These are phyloP conservation scores for Plasmodium chabaudi DNA, from an alignment of 169 alveolate species.

Conservation along the genomic window DNA sequence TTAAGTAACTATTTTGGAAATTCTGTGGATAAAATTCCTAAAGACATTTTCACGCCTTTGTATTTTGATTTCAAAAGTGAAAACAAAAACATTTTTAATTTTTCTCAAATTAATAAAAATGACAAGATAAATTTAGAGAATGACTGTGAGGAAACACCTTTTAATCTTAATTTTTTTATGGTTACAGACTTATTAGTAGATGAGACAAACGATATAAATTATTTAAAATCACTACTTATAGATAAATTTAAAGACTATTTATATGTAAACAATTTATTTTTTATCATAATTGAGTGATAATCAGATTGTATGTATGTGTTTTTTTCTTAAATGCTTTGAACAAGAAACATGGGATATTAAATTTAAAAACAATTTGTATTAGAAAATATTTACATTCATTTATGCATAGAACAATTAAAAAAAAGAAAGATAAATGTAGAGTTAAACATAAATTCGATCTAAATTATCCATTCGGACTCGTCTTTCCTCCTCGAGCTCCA, in stretches of 20 bases:
- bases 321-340: background rate
- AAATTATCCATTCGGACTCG: slow-evolving; percentile 35
- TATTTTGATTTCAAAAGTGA: slow-evolving; percentile 30
- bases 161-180: slow-evolving; percentile 29
- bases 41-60: slow-evolving; percentile 37
- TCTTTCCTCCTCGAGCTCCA: slow-evolving; percentile 51
- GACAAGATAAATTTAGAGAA: background rate
- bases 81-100: slow-evolving; percentile 8
- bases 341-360: background rate
- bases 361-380: background rate
- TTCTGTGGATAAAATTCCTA: slow-evolving; percentile 25
- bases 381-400: background rate
- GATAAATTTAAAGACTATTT: slow-evolving; percentile 24
- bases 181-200: slow-evolving; percentile 64
- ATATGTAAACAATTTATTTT: slow-evolving; percentile 55
- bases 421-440: background rate
- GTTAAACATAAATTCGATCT: slow-evolving; percentile 24
- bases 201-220: slow-evolving; percentile 15
- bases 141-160: background rate
- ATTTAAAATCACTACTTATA: slow-evolving; percentile 30
- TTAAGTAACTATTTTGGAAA: slow-evolving; percentile 49
- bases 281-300: slow-evolving; percentile 28
- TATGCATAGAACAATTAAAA: background rate
- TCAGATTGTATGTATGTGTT: background rate
- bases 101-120: background rate